Percentiles rank a stretch among this genome's conserved stretches.
Conservation (phyloP, 2,329 filamentous ascomycete genomes). For the Phaeosphaeria sp. region DNA sequence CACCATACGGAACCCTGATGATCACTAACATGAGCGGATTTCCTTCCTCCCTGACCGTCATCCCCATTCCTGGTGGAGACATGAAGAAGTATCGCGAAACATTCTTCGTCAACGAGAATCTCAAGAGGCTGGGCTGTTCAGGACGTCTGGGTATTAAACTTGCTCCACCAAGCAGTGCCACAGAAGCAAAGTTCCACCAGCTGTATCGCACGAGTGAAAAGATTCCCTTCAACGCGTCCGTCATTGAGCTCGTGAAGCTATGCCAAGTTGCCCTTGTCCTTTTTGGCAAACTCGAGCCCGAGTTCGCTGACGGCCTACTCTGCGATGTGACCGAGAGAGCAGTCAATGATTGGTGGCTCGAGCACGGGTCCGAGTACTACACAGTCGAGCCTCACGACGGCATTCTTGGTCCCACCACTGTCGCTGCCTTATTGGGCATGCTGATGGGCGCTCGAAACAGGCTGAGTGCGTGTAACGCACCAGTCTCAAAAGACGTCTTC, state of each 20-base stretch:
- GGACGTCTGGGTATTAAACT: slow-evolving; percentile 86
- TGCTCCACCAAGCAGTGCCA: slow-evolving; percentile 77
- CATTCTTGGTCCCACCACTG: slow-evolving; percentile 88
- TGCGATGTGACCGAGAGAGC: slow-evolving; percentile 93
- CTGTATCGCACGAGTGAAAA: slow-evolving; percentile 87
- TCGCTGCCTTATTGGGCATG: slow-evolving; percentile 84
- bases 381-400: slow-evolving; percentile 92
- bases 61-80: slow-evolving; percentile 86
- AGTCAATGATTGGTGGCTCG: slow-evolving; percentile 94
- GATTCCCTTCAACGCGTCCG: slow-evolving; percentile 76
- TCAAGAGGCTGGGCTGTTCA: slow-evolving; percentile 91
- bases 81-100: slow-evolving; percentile 77
- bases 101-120: slow-evolving; percentile 92
- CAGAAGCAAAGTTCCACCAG: slow-evolving; percentile 88
- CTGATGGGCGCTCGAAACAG: slow-evolving; percentile 90
- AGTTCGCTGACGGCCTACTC: slow-evolving; percentile 89
- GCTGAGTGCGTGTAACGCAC: slow-evolving; percentile 81
- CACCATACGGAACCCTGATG: slow-evolving; percentile 83
- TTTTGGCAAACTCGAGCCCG: slow-evolving; percentile 84
- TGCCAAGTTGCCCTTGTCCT: slow-evolving; percentile 88
- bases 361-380: slow-evolving; percentile 90
- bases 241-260: slow-evolving; percentile 86
- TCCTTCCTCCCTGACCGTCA: slow-evolving; percentile 90
- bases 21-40: slow-evolving; percentile 93
- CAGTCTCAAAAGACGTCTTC: slow-evolving; percentile 89